Conservation (phyloP, 1,139 yeast genomes). For the Kodamaea sp. region DNA sequence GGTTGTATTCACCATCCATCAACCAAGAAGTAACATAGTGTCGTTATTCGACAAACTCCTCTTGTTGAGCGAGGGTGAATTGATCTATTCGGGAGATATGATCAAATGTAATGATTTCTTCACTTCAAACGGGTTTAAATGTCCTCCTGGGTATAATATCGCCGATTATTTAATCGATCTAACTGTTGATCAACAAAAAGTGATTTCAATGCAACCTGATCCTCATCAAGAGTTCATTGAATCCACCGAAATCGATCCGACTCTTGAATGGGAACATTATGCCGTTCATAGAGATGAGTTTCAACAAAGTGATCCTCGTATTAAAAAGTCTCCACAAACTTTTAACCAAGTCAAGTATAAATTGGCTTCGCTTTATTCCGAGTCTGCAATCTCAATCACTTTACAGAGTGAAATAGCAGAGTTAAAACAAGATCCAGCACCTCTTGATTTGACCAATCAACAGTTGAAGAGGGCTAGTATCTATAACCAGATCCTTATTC, state of each 20-base stretch:
- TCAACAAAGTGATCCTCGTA: constrained; percentile 18
- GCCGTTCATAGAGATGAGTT: constrained; percentile 82
- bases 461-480: constrained; percentile 52
- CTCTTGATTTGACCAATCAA: constrained; percentile 35
- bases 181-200: constrained; percentile 60
- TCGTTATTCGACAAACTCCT: constrained; percentile 81
- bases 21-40: constrained; percentile 95
- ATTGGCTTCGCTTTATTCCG: constrained; percentile 42
- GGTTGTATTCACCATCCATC: constrained; percentile 89
- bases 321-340: constrained; percentile 5
- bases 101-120: constrained; percentile 69
- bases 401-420: constrained; percentile 47
- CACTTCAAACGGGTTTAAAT: constrained; percentile 66
- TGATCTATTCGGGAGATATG: constrained; percentile 85
- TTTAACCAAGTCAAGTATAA: constrained; percentile 27
- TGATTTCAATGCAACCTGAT: constrained; percentile 23
- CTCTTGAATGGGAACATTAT: constrained; percentile 84
- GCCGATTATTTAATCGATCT: constrained; percentile 92
- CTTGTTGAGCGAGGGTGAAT: constrained; percentile 76
- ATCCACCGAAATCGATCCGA: constrained; percentile 50
- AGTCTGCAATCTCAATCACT: constrained; percentile 48
- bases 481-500: constrained; percentile 58
- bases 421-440: constrained; percentile 27
- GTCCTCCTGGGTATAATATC: constrained; percentile 87
- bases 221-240: constrained; percentile 37